phyloP scores from a whole-genome alignment of 306 rosid genomes.

The Glycine tomentella region DNA sequence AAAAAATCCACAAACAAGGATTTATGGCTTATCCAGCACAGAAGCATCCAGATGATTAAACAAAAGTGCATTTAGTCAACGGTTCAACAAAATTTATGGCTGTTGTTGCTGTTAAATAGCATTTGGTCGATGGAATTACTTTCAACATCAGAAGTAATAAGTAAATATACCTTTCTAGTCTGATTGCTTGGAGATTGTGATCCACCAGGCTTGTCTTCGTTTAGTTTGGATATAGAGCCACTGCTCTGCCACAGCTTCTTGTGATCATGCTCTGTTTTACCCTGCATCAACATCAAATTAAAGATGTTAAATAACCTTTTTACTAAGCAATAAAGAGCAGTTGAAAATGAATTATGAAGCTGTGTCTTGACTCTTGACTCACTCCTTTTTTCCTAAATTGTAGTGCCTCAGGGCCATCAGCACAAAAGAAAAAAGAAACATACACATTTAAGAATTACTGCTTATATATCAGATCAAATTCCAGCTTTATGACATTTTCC shows the following conservation, averaged over 20 bases:
- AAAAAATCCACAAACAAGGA: conserved; percentile 21
- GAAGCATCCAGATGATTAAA: conserved; percentile 25
- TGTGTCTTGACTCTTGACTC: not conserved
- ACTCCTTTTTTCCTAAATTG: not conserved
- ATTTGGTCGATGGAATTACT: conserved; percentile 4
- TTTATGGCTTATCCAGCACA: conserved; percentile 1
- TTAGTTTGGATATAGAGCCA: conserved; percentile 54
- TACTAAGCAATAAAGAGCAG: not conserved
- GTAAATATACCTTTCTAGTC: conserved; percentile 60
- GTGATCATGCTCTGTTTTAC: conserved; percentile 50
- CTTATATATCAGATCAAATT: conserved; percentile 32
- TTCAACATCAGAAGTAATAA: conserved; percentile 28
- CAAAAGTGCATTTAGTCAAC: conserved; percentile 21
- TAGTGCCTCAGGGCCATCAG: conserved; percentile 13
- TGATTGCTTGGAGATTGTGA: conserved; percentile 47
- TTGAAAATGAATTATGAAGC: conserved; percentile 26
- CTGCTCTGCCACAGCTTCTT: conserved; percentile 55
- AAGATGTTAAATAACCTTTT: conserved; percentile 31
- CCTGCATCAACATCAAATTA: conserved; percentile 52
- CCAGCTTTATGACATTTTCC: not conserved
- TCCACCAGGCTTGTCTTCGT: conserved; percentile 53
- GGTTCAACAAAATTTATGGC: not conserved
- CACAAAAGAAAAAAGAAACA: conserved; percentile 7
- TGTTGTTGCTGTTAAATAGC: not conserved
- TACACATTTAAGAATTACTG: not conserved